phyloP scores from a whole-genome alignment of 2,329 filamentous ascomycete species.

The Elsinoe arachidis region DNA sequence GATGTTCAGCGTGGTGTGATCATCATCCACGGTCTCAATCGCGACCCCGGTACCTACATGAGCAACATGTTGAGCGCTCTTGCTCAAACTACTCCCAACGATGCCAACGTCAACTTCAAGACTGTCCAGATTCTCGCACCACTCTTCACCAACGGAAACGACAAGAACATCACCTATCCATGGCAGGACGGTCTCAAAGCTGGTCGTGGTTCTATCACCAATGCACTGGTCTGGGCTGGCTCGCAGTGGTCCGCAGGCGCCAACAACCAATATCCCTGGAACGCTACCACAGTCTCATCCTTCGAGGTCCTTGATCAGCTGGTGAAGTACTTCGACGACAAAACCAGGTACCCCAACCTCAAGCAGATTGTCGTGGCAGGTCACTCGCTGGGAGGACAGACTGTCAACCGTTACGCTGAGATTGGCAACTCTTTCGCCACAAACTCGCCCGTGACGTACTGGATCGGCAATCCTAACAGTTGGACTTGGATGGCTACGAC shows the following conservation, averaged over 20 bases:
- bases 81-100: conserved; percentile 20
- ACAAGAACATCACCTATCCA: conserved; percentile 29
- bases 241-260: conserved; percentile 29
- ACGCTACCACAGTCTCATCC: conserved; percentile 22
- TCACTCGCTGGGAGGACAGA: conserved; percentile 30
- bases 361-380: conserved; percentile 31
- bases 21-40: conserved; percentile 28
- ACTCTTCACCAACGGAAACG: conserved; percentile 30
- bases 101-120: conserved; percentile 24
- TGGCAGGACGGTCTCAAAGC: conserved; percentile 22
- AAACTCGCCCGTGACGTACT: conserved; percentile 24
- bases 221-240: conserved; percentile 28
- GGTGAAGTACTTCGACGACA: conserved; percentile 29
- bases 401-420: conserved; percentile 29
- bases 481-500: conserved; percentile 27
- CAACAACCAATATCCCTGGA: conserved; percentile 29
- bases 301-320: conserved; percentile 30
- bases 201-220: conserved; percentile 25
- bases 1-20: conserved; percentile 28
- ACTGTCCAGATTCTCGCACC: conserved; percentile 27
- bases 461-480: conserved; percentile 30
- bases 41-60: conserved; percentile 29
- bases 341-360: conserved; percentile 27
- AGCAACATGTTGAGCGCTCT: conserved; percentile 26
- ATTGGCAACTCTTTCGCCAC: conserved; percentile 22